These are phyloP conservation scores for Amniculicola lignicola DNA, from an alignment of 495 filamentous ascomycete species.

Conservation along the genomic window DNA sequence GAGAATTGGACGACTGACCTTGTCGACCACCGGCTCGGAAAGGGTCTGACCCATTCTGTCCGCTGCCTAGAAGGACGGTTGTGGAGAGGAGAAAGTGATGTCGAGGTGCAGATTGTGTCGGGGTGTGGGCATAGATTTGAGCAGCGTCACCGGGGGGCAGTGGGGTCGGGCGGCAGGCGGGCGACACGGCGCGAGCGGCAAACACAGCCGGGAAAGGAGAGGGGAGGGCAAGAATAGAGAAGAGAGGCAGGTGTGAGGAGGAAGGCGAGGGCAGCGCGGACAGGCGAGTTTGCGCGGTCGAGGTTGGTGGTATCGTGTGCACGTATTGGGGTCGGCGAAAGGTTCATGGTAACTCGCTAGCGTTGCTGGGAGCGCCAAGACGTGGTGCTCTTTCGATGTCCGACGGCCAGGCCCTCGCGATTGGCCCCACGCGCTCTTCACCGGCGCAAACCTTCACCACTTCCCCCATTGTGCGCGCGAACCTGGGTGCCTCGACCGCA, in stretches of 20 bases:
- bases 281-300: constrained; percentile 2
- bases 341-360: too few species aligned
- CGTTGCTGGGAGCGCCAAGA: too few species aligned
- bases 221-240: background rate
- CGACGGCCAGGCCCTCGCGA: too few species aligned
- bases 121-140: constrained; percentile 32
- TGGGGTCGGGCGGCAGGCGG: constrained; percentile 7
- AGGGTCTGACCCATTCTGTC: constrained; percentile 92
- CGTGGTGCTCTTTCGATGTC: too few species aligned
- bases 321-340: background rate
- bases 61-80: constrained; percentile 21
- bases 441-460: too few species aligned
- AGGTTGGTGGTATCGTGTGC: constrained; percentile 9
- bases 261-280: background rate
- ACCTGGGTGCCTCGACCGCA: too few species aligned
- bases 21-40: constrained; percentile 97
- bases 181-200: background rate
- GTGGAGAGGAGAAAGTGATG: constrained; percentile 4
- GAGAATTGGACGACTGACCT: constrained; percentile 61
- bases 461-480: too few species aligned
- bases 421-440: too few species aligned
- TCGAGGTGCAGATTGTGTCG: constrained; percentile 16
- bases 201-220: background rate
- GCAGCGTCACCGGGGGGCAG: constrained; percentile 19
- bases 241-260: background rate